Percentiles rank a stretch among this genome's conserved stretches.
These are phyloP conservation scores for Closterium sp. DNA, from an alignment of 139 green algal species.

Conservation along the genomic window DNA sequence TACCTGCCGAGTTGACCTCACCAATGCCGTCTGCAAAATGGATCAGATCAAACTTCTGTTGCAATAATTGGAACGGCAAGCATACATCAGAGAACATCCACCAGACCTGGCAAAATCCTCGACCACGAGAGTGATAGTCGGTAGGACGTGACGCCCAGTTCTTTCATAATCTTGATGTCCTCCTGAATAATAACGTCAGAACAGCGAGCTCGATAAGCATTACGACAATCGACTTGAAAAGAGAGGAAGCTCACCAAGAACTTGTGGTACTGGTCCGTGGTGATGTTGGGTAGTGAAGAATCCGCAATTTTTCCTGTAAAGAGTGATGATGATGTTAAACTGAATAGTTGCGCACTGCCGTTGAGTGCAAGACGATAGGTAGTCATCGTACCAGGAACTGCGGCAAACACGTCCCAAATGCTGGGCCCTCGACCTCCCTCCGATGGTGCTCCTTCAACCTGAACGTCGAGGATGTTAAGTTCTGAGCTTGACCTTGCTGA, in stretches of 20 bases:
- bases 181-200: not conserved
- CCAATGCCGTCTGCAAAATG: not conserved
- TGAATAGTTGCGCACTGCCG: not conserved
- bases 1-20: not conserved
- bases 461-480: not conserved
- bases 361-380: not conserved
- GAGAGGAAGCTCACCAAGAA: not conserved
- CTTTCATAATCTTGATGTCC: not conserved
- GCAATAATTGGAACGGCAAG: not conserved
- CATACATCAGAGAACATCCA: not conserved
- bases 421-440: constrained; percentile 16
- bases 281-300: not conserved
- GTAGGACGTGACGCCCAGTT: not conserved
- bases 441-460: constrained; percentile 12
- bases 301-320: not conserved
- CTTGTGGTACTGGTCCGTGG: not conserved
- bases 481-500: not conserved
- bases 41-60: not conserved
- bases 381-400: constrained; percentile 16
- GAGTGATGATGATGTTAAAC: not conserved
- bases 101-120: not conserved
- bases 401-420: constrained; percentile 28
- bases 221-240: too few relatives aligned
- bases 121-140: not conserved
- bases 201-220: too few relatives aligned